Base-by-base conservation (phyloP, 768 basidiomycete species). In the Suillus variegatus region DNA sequence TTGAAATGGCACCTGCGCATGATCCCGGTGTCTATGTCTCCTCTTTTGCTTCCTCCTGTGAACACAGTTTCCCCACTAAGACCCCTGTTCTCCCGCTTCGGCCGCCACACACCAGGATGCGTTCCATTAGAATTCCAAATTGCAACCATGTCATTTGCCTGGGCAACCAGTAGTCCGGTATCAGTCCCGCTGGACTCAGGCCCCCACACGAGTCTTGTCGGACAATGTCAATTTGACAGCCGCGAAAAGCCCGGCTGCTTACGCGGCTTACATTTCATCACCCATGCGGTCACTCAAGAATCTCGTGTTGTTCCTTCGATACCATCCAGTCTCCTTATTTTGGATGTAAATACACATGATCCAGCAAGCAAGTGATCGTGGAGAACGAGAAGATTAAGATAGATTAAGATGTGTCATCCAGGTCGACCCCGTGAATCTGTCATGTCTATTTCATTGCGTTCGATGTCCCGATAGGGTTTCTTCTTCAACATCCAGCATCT, bases 231-330 rank as follows among this genome's bases (percentile, higher is more conserved):
- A 40, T 36, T 63, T 36, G 61, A 63, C 62, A 63, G 41, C 43
- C 47, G 49, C 62, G 64, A 65, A 51, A 62, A 65, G 43, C 61
- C 51, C 62, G 64, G 62, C 40, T 18, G 64, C 43, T 63, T 62
- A 63, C 47, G 62, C 62, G 49, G 6, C 41, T 38, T 44, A 22
- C 64, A 20, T 63, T 63, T 32, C 41, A 22, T n/a, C 36, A 56
- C 12, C 36, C 36, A 32, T 40, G 16, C 62, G 51, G 49, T 20
- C 62, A 63, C 61, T 60, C n/a, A 40, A 61, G 57, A 63, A 63
- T 60, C 38, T 18, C 12, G 20, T 35, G 25, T 40, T 32, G 6
- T 60, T 60, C 61, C 61, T 60, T 62, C 56, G 47, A 36, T 57
- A 58, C 58, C 25, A 57, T 20, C 28, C 35, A 25, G 41, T 7